Evolutionary conservation across 2,329 filamentous ascomycete species (phyloP).

Genomic region (Trichophyton mentagrophytes): DNA sequence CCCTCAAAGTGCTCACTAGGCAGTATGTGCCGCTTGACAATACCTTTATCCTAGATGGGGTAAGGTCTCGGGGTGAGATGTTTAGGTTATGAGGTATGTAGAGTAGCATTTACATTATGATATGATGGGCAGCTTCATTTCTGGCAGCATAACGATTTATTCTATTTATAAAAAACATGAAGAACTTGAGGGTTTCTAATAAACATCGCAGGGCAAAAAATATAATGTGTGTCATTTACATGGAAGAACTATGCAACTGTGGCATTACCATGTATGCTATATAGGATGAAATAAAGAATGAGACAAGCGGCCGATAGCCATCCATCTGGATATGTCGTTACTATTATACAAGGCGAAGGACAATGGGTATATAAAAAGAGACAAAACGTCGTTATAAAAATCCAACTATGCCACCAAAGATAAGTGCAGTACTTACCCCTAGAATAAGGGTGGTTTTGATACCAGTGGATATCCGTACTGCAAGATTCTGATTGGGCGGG

Average conservation of each 20-base stretch:
- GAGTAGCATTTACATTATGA: not conserved
- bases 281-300: not conserved
- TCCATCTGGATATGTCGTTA: not conserved
- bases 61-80: slow-evolving; percentile 43
- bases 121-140: not conserved
- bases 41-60: slow-evolving; percentile 50
- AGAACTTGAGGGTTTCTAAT: too few relatives aligned
- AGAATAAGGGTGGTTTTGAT: not conserved
- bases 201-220: too few relatives aligned
- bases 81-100: slow-evolving; percentile 32
- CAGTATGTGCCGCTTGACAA: slow-evolving; percentile 55
- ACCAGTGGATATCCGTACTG: not conserved
- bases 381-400: not conserved
- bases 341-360: not conserved
- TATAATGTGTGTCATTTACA: too few relatives aligned
- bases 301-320: not conserved
- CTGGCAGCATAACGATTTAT: too few relatives aligned
- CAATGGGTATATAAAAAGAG: not conserved
- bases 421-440: not conserved
- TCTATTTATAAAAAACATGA: too few relatives aligned
- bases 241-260: too few relatives aligned
- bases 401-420: not conserved
- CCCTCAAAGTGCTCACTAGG: slow-evolving; percentile 66
- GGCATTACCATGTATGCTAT: not conserved
- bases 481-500: not conserved